phyloP scores from a whole-genome alignment of 257 asterid genomes.

The Solanum sitiens region DNA sequence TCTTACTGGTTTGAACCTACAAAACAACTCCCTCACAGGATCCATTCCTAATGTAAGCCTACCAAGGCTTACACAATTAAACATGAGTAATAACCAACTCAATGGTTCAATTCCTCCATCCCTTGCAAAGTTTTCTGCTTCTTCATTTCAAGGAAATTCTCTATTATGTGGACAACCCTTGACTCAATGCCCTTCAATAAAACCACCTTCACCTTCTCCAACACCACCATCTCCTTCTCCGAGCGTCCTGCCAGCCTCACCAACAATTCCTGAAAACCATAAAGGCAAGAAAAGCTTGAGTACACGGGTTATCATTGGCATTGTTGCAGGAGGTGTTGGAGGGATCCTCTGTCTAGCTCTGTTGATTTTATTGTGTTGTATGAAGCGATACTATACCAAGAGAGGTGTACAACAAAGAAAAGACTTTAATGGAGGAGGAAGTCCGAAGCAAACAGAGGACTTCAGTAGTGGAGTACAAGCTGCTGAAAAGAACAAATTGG shows the following conservation, averaged over 20 bases:
- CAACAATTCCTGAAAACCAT: constrained; percentile 11
- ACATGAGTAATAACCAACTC: constrained; percentile 47
- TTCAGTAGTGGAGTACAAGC: constrained; percentile 54
- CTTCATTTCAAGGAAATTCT: constrained; percentile 60
- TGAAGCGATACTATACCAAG: constrained; percentile 20
- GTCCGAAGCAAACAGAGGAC: constrained; percentile 33
- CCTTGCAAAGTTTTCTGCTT: constrained; percentile 39
- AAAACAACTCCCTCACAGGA: constrained; percentile 58
- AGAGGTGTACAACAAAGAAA: constrained; percentile 19
- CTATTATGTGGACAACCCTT: constrained; percentile 59
- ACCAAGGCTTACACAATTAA: constrained; percentile 38
- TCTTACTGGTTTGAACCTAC: constrained; percentile 45
- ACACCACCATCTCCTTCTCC: constrained; percentile 24
- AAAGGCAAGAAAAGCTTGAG: constrained; percentile 32
- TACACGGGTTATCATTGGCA: constrained; percentile 32
- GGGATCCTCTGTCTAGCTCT: constrained; percentile 16
- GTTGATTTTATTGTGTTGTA: constrained; percentile 11
- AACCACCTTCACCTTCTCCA: constrained; percentile 19
- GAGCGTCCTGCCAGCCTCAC: constrained; percentile 18
- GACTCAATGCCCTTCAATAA: constrained; percentile 22
- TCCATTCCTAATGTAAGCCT: constrained; percentile 44
- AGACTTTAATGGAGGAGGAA: constrained; percentile 6
- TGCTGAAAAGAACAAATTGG: constrained; percentile 51
- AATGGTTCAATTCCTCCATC: constrained; percentile 60
- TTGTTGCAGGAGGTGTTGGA: constrained; percentile 35